Conservation (phyloP, 371 early-diverging fungal species). For the Basidiobolus meristosporus region DNA sequence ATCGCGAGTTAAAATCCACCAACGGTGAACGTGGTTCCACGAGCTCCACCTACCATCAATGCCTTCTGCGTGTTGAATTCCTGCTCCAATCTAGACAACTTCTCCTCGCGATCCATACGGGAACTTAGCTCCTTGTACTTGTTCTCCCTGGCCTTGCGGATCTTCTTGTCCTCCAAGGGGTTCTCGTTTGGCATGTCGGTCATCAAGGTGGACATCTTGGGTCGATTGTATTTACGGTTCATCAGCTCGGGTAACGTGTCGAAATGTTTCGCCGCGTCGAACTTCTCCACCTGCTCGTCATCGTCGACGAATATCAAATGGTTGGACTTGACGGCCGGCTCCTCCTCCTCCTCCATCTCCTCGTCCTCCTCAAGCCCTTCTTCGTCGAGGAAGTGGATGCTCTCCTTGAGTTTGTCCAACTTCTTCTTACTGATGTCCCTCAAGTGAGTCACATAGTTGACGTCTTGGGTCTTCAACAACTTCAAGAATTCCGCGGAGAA, state of each 20-base stretch:
- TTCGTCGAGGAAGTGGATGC: conserved; percentile 35
- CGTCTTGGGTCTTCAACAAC: conserved; percentile 82
- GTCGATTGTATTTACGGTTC: conserved; percentile 60
- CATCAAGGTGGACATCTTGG: conserved; percentile 29
- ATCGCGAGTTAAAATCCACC: not conserved
- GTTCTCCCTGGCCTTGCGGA: conserved; percentile 23
- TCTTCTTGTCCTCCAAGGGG: conserved; percentile 13
- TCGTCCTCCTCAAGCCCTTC: conserved; percentile 18
- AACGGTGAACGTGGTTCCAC: not conserved
- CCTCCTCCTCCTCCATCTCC: conserved; percentile 13
- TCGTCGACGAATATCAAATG: conserved; percentile 84
- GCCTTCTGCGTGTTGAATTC: conserved; percentile 65
- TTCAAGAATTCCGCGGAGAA: conserved; percentile 58
- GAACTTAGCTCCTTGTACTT: conserved; percentile 46
- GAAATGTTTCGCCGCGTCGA: conserved; percentile 54
- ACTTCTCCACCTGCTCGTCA: conserved; percentile 37
- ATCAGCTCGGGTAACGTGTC: conserved; percentile 72
- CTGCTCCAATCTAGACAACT: conserved; percentile 42
- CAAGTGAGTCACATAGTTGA: conserved; percentile 64
- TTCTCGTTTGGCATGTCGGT: conserved; percentile 16
- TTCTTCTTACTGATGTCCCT: conserved; percentile 60
- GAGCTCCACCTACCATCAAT: conserved; percentile 29
- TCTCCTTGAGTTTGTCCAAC: conserved; percentile 44
- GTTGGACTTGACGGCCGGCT: conserved; percentile 19
- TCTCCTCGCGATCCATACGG: conserved; percentile 57